Base-by-base conservation (phyloP, 2,329 filamentous ascomycete species). In the Huntiella abstrusa region DNA sequence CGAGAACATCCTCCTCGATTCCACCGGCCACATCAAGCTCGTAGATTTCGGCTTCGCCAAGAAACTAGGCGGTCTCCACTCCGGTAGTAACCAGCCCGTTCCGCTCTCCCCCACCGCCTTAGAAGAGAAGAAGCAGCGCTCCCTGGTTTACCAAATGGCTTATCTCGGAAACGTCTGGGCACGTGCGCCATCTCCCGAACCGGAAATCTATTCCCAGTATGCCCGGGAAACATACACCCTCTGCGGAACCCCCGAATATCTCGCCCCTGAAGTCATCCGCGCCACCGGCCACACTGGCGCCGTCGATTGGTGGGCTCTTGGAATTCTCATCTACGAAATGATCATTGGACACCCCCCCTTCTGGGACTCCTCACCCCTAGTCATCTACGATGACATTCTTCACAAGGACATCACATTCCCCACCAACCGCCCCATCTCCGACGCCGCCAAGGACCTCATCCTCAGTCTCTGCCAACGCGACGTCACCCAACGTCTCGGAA, bases 21-120 rank as follows among this genome's bases (percentile, higher is more conserved):
- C 70, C 41, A 71, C 84, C 32, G 83, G 83, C 2, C 83, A 88
- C 60, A 75, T 88, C 55, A 85, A 84, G 60, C 67, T 88, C 42
- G 83, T 88, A 4, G 83, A 88, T 60, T 88, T 88, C 64, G 83
- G 83, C 8, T 88, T 88, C 57, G 83, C 83, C 39, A 88, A 88
- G 67, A 75, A 80, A 52, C 68, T 88, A 17, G 79, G 81, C 34
- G 62, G 47, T 4, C 5, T 38, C 13, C 5, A 19, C 6, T 42
- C 32, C 16, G 41, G 32, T 8, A 41, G 16, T 11, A 39, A 16
- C 13, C 19, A 33, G 13, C 32, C 17, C 4, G 43, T 45, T n/a
- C 43, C 43, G 2, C 13, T 45, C n/a, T 32, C 12, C 5, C 43
- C 43, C 10, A 33, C 28, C 8, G 37, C 35, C 5, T 8, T 15